Conservation (phyloP, 83 land plant species). For the Larix sibirica region DNA sequence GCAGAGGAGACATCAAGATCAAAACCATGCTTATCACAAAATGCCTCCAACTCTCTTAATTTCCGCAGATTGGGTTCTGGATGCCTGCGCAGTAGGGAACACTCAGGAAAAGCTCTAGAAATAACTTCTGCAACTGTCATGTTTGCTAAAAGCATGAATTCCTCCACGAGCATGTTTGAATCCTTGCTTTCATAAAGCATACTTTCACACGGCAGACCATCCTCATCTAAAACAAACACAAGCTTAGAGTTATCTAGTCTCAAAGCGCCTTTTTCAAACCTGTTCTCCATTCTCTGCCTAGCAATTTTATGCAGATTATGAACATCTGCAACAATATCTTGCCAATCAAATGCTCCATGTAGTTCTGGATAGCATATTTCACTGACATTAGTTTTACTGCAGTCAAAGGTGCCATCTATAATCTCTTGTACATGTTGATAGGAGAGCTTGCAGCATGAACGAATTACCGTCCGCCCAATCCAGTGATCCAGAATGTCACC, state of each 20-base stretch:
- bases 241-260: slow-evolving; percentile 68
- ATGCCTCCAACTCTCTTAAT: slow-evolving; percentile 82
- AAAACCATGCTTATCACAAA: slow-evolving; percentile 78
- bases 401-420: slow-evolving; percentile 54
- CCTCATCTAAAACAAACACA: slow-evolving; percentile 67
- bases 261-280: slow-evolving; percentile 81
- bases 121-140: slow-evolving; percentile 86
- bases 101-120: slow-evolving; percentile 78
- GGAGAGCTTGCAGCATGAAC: slow-evolving; percentile 88
- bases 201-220: slow-evolving; percentile 79
- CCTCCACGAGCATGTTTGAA: slow-evolving; percentile 84
- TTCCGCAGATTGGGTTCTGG: slow-evolving; percentile 88
- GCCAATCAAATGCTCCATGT: slow-evolving; percentile 66
- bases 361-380: slow-evolving; percentile 40
- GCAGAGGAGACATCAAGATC: slow-evolving; percentile 78
- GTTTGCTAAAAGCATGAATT: slow-evolving; percentile 96
- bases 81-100: slow-evolving; percentile 87
- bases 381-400: slow-evolving; percentile 7
- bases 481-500: slow-evolving; percentile 77
- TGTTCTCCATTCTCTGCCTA: slow-evolving; percentile 49
- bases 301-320: slow-evolving; percentile 66
- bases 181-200: slow-evolving; percentile 50
- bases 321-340: slow-evolving; percentile 62
- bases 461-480: slow-evolving; percentile 84
- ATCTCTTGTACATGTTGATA: slow-evolving; percentile 83